Evolutionary conservation across 768 basidiomycete genomes (phyloP).

Genomic region (Calocybe cyanea): DNA sequence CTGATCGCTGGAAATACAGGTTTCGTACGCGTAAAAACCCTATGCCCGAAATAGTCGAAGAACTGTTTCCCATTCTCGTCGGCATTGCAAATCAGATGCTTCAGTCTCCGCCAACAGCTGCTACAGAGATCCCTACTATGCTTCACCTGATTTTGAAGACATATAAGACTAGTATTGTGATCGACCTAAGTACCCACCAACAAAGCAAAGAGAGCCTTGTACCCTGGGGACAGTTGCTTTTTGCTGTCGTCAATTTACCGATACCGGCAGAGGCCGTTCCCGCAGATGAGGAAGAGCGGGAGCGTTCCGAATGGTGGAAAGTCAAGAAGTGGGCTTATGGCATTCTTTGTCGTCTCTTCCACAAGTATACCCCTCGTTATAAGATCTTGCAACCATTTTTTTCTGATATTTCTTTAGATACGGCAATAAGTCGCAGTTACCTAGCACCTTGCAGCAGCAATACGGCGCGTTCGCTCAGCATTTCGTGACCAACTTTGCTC

Average conservation of each 20-base stretch:
- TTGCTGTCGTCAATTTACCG: constrained; percentile 70
- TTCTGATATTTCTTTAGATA: constrained; percentile 41
- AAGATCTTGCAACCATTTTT: too few species aligned
- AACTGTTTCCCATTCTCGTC: constrained; percentile 73
- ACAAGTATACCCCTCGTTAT: constrained; percentile 38
- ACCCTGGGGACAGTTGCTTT: constrained; percentile 84
- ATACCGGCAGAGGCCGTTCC: constrained; percentile 66
- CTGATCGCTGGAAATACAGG: constrained; percentile 30
- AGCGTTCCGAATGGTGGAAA: constrained; percentile 85
- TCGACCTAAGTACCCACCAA: constrained; percentile 69
- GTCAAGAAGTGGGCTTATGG: constrained; percentile 92
- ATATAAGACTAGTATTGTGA: constrained; percentile 79
- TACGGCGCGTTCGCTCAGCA: constrained; percentile 73
- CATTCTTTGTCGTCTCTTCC: constrained; percentile 76
- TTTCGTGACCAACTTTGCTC: constrained; percentile 75
- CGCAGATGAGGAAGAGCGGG: constrained; percentile 70
- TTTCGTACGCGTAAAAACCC: constrained; percentile 65
- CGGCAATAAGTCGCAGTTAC: constrained; percentile 86
- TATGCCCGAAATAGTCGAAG: constrained; percentile 52
- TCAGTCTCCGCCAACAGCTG: constrained; percentile 53
- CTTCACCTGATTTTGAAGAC: constrained; percentile 85
- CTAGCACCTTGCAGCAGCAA: constrained; percentile 62
- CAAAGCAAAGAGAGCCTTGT: constrained; percentile 73
- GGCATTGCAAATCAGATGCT: constrained; percentile 71
- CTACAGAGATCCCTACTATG: constrained; percentile 76